Base-by-base conservation (phyloP, 192 early-diverging fungal genomes). In the Linnemannia exigua region DNA sequence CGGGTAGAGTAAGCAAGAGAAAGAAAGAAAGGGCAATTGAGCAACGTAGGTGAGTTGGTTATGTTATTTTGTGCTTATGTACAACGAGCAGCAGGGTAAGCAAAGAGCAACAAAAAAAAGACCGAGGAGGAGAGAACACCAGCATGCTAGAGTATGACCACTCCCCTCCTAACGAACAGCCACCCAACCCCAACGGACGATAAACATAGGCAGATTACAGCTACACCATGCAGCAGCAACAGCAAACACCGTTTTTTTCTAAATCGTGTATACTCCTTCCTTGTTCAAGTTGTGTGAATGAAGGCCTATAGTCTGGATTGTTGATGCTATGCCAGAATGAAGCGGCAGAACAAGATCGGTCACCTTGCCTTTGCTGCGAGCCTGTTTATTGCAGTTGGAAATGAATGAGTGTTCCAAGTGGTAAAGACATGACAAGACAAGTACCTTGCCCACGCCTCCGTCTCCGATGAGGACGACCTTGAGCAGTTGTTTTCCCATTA, bases 361-460 rank as follows among this genome's bases (percentile, higher is more conserved):
- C n/a, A n/a, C n/a, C n/a, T n/a, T n/a, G n/a, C n/a, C n/a, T n/a
- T n/a, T n/a, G n/a, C n/a, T n/a, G n/a, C n/a, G n/a, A n/a, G n/a
- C n/a, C n/a, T n/a, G n/a, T n/a, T n/a, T n/a, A n/a, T n/a, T n/a
- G n/a, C n/a, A n/a, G 41, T 51, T 15, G 50, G 16, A 5, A 19
- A 51, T 51, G 50, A 51, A 16, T 51, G 17, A 19, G 15, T n/a
- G n/a, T n/a, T n/a, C n/a, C n/a, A n/a, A n/a, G n/a, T n/a, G n/a
- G n/a, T n/a, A n/a, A n/a, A n/a, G n/a, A n/a, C n/a, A n/a, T n/a
- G 6, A 22, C 6, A 58, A 41, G 28, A 19, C 44, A n/a, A 28
- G 28, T 91, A 91, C 90, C 90, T 91, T 91, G 63, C 90, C 90
- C 19, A 91, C 90, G 71, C 90, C 90, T 61, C 90, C 90, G 61